Percentiles rank a stretch among this genome's conserved stretches.
Evolutionary conservation across 2,329 filamentous ascomycete genomes (phyloP).

Genomic region (Aspergillus viridinutans): DNA sequence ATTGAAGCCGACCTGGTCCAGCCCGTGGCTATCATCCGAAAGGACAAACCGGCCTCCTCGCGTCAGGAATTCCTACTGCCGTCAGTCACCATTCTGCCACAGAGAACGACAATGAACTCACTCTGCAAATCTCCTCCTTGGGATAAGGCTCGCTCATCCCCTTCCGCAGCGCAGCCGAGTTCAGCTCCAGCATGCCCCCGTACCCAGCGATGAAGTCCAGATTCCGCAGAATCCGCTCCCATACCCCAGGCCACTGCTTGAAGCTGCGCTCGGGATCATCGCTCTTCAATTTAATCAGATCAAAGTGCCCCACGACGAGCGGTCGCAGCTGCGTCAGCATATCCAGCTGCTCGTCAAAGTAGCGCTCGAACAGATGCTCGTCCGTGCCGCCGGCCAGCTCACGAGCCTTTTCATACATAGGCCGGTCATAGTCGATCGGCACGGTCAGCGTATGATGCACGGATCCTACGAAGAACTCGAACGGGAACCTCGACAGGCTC

Average conservation of each 20-base stretch:
- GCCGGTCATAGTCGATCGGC: conserved; percentile 81
- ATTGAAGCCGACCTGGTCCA: conserved; percentile 82
- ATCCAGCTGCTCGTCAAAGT: conserved; percentile 80
- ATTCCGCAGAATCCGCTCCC: conserved; percentile 71
- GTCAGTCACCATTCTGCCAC: conserved; percentile 13
- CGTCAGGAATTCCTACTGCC: conserved; percentile 60
- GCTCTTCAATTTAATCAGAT: conserved; percentile 79
- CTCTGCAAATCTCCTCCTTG: conserved; percentile 69
- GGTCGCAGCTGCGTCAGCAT: conserved; percentile 74
- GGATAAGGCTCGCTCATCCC: conserved; percentile 90
- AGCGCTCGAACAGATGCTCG: conserved; percentile 70
- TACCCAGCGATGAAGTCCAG: conserved; percentile 66
- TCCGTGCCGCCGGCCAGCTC: conserved; percentile 58
- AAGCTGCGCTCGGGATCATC: conserved; percentile 62
- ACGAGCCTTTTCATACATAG: conserved; percentile 63
- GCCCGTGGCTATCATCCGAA: conserved; percentile 90
- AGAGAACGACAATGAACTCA: conserved; percentile 36
- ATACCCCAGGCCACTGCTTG: conserved; percentile 59
- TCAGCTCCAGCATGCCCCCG: conserved; percentile 82
- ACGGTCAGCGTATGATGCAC: conserved; percentile 83
- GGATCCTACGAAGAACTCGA: conserved; percentile 91
- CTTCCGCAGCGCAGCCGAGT: conserved; percentile 82
- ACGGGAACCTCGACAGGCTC: conserved; percentile 56
- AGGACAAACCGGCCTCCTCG: conserved; percentile 80
- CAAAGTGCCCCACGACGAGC: conserved; percentile 85